A percentile compares a stretch with the other conserved stretches of the same genome.
Conservation (phyloP, 768 basidiomycete species). For the Suillus clintonianus region DNA sequence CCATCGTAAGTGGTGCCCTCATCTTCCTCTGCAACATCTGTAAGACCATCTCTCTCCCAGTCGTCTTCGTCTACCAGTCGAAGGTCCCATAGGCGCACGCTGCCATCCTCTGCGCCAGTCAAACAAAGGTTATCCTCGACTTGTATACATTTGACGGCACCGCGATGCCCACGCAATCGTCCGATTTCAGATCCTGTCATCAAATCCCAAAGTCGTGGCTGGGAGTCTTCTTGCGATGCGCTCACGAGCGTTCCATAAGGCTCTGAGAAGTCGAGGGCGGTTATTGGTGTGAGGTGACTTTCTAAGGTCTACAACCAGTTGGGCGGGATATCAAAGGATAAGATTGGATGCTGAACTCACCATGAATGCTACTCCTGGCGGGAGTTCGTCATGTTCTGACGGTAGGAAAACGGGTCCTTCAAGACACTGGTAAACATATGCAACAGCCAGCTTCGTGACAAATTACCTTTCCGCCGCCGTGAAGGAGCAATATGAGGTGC, state of each 20-base stretch:
- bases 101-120: constrained; percentile 88
- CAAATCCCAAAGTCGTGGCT: constrained; percentile 94
- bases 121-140: constrained; percentile 90
- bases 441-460: not conserved
- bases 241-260: constrained; percentile 94
- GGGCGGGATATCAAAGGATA: not conserved
- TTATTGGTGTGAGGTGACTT: constrained; percentile 79
- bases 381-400: constrained; percentile 95
- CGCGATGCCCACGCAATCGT: constrained; percentile 77
- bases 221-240: constrained; percentile 81
- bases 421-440: constrained; percentile 10
- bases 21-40: constrained; percentile 67
- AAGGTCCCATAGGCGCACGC: constrained; percentile 89
- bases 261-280: constrained; percentile 92
- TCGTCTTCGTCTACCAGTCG: constrained; percentile 80
- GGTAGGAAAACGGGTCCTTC: constrained; percentile 93
- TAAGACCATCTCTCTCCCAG: constrained; percentile 52
- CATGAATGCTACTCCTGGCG: constrained; percentile 96
- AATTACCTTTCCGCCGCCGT: constrained; percentile 34
- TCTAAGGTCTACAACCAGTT: constrained; percentile 63
- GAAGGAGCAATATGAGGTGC: constrained; percentile 25
- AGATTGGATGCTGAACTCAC: constrained; percentile 39
- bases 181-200: constrained; percentile 87
- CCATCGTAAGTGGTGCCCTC: constrained; percentile 38
- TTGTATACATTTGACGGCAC: constrained; percentile 85